A percentile compares a stretch with the other conserved stretches of the same genome.
Conservation (phyloP, 2,329 filamentous ascomycete species). For the Cryphonectria radicalis region DNA sequence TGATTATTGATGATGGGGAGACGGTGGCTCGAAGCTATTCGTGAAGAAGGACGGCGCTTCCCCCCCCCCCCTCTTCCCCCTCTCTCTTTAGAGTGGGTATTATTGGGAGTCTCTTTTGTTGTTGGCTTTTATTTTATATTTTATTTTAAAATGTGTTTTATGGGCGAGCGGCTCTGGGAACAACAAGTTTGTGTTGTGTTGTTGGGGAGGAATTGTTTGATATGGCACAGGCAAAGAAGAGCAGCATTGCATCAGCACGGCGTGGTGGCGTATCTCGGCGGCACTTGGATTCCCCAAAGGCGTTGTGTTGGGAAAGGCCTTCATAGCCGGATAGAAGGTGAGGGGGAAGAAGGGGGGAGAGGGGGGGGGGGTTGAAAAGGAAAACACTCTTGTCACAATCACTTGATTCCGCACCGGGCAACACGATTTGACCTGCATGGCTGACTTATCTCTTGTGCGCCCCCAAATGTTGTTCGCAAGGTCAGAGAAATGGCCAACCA, state of each 20-base stretch:
- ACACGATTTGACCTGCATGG: not conserved
- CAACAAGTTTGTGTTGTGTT: not conserved
- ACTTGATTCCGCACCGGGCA: not conserved
- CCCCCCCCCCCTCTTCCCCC: not conserved
- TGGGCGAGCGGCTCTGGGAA: not conserved
- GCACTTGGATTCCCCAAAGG: not conserved
- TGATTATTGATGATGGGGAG: constrained; percentile 62
- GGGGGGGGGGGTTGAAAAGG: no score
- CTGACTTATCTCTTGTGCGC: not conserved
- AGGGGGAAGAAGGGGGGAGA: no score
- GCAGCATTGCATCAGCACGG: not conserved
- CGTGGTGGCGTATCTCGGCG: not conserved
- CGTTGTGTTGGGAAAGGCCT: not conserved
- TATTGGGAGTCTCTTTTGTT: not conserved
- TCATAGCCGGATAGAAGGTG: not conserved
- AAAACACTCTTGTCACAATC: not conserved
- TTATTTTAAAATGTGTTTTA: not conserved
- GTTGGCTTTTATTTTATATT: not conserved
- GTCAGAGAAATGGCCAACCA: not conserved
- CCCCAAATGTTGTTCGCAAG: not conserved
- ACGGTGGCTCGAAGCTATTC: constrained; percentile 17
- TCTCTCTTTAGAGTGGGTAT: not conserved
- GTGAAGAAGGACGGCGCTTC: not conserved
- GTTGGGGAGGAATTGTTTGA: not conserved
- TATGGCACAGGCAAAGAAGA: not conserved